phyloP scores from a whole-genome alignment of 1,284 basidiomycete genomes.

The Cutaneotrichosporon cavernicola region DNA sequence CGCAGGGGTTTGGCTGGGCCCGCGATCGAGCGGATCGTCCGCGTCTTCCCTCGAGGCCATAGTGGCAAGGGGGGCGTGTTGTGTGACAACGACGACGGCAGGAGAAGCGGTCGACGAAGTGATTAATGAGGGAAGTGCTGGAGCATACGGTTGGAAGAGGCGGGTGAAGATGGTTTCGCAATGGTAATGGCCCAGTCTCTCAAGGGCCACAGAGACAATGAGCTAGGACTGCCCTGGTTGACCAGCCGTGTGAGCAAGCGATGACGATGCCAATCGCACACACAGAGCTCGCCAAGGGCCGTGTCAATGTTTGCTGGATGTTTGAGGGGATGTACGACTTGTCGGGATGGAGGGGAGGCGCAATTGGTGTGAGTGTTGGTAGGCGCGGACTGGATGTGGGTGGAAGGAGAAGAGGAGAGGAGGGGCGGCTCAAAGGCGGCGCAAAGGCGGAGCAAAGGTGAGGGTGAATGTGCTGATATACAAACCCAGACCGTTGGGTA shows the following conservation, averaged over 20 bases:
- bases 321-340: too few species aligned
- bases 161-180: background rate
- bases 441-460: background rate
- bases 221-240: background rate
- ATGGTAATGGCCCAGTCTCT: background rate
- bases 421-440: background rate
- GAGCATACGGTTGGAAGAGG: background rate
- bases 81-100: background rate
- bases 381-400: too few species aligned
- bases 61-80: background rate
- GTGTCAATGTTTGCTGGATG: too few species aligned
- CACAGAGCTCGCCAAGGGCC: background rate
- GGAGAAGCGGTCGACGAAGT: background rate
- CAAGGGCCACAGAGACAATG: background rate
- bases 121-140: background rate
- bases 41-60: slow-evolving; percentile 9
- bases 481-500: too few species aligned
- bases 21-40: slow-evolving; percentile 8
- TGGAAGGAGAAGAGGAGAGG: too few species aligned
- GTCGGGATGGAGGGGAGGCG: too few species aligned
- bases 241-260: background rate
- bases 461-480: background rate
- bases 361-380: too few species aligned
- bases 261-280: background rate
- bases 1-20: background rate